Evolutionary conservation across 495 filamentous ascomycete genomes (phyloP).

Genomic region (Trypethelium eluteriae): DNA sequence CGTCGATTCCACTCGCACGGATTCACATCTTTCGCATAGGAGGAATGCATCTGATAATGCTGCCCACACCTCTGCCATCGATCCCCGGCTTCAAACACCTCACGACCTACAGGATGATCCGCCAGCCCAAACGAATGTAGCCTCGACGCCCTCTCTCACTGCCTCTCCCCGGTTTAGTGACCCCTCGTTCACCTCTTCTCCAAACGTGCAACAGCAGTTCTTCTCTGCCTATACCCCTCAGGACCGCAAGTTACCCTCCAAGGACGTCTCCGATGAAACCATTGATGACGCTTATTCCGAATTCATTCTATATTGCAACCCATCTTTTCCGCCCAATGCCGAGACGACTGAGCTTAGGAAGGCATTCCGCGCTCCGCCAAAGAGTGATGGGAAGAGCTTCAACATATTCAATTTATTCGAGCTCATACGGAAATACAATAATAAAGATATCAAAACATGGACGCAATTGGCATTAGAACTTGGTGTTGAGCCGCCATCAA

Average conservation of each 20-base stretch:
- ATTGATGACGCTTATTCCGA: constrained; percentile 81
- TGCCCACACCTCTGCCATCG: neutral
- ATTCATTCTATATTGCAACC: constrained; percentile 81
- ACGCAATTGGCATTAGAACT: constrained; percentile 80
- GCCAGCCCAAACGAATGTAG: neutral
- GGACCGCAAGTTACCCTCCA: constrained; percentile 54
- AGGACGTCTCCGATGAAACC: constrained; percentile 59
- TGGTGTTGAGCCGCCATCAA: constrained; percentile 79
- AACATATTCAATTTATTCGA: constrained; percentile 74
- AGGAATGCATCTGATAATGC: neutral
- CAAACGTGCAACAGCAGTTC: neutral
- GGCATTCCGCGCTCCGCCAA: constrained; percentile 75
- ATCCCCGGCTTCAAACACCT: constrained; percentile 3
- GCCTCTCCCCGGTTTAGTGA: constrained; percentile 1
- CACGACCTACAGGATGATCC: neutral
- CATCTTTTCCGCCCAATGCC: constrained; percentile 31
- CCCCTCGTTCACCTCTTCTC: neutral
- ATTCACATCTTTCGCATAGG: neutral
- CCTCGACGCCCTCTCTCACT: constrained; percentile 3
- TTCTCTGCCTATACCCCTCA: constrained; percentile 20
- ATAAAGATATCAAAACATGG: constrained; percentile 94
- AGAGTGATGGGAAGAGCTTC: constrained; percentile 88
- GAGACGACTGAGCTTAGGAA: constrained; percentile 59
- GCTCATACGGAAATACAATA: constrained; percentile 73
- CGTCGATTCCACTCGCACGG: neutral